Base-by-base conservation (phyloP, 768 basidiomycete species). In the Tephrocybe sp. region DNA sequence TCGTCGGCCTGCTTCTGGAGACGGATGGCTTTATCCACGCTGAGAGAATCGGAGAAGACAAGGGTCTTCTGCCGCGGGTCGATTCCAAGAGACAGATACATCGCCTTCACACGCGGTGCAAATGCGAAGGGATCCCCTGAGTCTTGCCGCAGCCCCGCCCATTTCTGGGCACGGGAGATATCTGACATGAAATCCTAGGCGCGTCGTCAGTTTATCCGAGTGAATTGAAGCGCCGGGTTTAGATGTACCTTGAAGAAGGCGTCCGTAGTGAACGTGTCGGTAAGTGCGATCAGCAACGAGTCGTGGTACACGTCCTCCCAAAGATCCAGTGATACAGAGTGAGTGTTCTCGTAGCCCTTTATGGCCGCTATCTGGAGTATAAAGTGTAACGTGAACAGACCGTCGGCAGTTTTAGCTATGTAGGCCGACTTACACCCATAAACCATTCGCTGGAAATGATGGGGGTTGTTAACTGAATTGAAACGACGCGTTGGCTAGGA, bases 191-290 rank as follows among this genome's bases (percentile, higher is more conserved):
- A 83, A 58, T 87, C 86, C 86, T 88, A 24, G 1, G 34, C 11
- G 26, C 40, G 14, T 9, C 44, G 17, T 11, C 6, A 15, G 3
- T 28, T 56, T n/a, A 39, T 58, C 14, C 50, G 40, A n/a, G 41
- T 24, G 23, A 38, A 15, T 18, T 10, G 21, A 39, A 33, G n/a
- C n/a, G n/a, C n/a, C 25, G 18, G 21, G 10, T 37, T 11, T 50
- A 32, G 14, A 57, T 59, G 20, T 63, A 81, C 93, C 71, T 82
- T 78, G 74, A 93, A 94, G 71, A 98, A 98, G 0, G 81, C 84
- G 26, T 80, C 70, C 1, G 90, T 91, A 5, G 94, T 90, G 68
- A 97, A 98, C 0, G 97, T 99, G 69, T 99, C 97, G 12, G 97
- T 97, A 28, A 98, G 73, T 17, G 94, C 93, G 51, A 92, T 80